phyloP scores from a whole-genome alignment of 495 filamentous ascomycete species.

The Aspergillus indologenus region DNA sequence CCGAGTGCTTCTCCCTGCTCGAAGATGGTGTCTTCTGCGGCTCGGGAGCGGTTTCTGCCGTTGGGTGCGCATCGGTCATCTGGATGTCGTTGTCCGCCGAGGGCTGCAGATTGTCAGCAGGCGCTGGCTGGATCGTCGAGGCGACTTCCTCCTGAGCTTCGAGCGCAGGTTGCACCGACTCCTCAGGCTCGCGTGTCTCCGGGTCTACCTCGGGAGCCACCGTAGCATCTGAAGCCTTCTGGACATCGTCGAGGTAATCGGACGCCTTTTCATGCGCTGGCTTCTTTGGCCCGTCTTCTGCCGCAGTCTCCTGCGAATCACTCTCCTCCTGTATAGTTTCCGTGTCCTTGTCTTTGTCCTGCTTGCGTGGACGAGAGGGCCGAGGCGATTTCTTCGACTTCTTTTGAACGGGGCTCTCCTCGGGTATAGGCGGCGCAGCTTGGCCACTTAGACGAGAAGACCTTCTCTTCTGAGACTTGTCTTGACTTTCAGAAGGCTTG shows the following conservation, averaged over 20 bases:
- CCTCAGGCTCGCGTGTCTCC: neutral
- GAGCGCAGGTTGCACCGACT: neutral
- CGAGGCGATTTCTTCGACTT: constrained; percentile 17
- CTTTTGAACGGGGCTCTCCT: constrained; percentile 12
- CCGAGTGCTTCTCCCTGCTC: neutral
- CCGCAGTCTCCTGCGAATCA: constrained; percentile 2
- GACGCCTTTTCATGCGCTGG: neutral
- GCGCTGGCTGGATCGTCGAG: constrained; percentile 8
- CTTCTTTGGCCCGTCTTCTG: neutral
- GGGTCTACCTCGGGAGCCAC: neutral
- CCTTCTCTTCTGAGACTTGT: constrained; percentile 23
- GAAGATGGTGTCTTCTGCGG: neutral
- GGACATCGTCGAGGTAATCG: neutral
- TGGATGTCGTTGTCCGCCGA: constrained; percentile 7
- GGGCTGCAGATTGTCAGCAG: constrained; percentile 2
- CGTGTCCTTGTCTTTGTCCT: constrained; percentile 6
- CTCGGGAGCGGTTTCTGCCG: constrained; percentile 6
- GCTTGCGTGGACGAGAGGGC: constrained; percentile 23
- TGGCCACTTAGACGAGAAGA: constrained; percentile 27
- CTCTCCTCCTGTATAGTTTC: constrained; percentile 5
- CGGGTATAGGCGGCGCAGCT: constrained; percentile 12
- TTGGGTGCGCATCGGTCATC: constrained; percentile 17
- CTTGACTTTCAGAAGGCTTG: constrained; percentile 6
- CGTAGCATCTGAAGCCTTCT: neutral
- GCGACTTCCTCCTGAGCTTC: constrained; percentile 2